Conservation (phyloP, 345 rosid species). For the Citrus australasica region DNA sequence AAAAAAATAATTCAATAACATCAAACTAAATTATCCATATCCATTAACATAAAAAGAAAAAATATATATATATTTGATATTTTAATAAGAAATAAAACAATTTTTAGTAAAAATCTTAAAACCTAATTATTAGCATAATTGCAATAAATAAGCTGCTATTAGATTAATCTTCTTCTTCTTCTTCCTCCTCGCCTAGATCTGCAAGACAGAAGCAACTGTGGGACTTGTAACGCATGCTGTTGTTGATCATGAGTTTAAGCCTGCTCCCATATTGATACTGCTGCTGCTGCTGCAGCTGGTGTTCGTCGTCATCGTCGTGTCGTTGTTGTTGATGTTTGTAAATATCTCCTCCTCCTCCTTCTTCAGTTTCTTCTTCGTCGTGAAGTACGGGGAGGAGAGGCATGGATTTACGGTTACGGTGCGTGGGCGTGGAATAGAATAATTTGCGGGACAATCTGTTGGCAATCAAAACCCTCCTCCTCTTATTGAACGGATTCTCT, state of each 20-base stretch:
- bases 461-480: constrained; percentile 56
- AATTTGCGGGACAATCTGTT: constrained; percentile 41
- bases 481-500: constrained; percentile 80
- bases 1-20: too few relatives aligned
- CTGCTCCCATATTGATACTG: constrained; percentile 4
- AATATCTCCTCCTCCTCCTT: not conserved
- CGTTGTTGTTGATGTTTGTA: not conserved
- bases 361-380: constrained; percentile 13
- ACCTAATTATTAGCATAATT: too few relatives aligned
- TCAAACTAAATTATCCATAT: not conserved
- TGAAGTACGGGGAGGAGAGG: constrained; percentile 58
- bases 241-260: constrained; percentile 5
- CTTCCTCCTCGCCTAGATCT: constrained; percentile 58
- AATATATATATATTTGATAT: not conserved
- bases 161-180: not conserved
- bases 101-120: too few relatives aligned
- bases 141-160: too few relatives aligned
- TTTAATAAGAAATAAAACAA: not conserved
- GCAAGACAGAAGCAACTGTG: constrained; percentile 65
- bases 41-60: not conserved
- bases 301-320: not conserved
- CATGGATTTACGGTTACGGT: constrained; percentile 65
- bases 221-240: constrained; percentile 34
- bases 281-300: not conserved
- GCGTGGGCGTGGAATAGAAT: constrained; percentile 31